phyloP scores from a whole-genome alignment of 2,329 filamentous ascomycete species.

The Neonectria coccinea region DNA sequence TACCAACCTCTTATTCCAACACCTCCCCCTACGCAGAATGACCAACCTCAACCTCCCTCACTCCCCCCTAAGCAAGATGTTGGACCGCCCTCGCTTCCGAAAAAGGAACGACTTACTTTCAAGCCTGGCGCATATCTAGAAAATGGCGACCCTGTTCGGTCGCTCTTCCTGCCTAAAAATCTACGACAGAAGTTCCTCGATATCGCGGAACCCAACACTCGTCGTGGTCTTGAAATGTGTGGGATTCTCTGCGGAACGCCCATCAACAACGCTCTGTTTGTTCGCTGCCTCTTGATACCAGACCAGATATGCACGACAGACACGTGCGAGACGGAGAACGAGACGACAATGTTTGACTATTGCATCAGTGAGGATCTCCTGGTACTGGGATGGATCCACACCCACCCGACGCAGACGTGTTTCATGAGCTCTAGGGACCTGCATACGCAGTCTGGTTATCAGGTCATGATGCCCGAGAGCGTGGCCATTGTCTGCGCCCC shows the following conservation, averaged over 20 bases:
- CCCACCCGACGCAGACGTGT: conserved; percentile 94
- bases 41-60: conserved; percentile 43
- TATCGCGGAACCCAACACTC: conserved; percentile 81
- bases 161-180: conserved; percentile 84
- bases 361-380: conserved; percentile 86
- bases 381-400: conserved; percentile 97
- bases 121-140: conserved; percentile 88
- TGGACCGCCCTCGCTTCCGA: conserved; percentile 47
- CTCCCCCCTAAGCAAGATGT: conserved; percentile 48
- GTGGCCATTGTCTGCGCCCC: conserved; percentile 98
- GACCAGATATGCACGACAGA: conserved; percentile 91
- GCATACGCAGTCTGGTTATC: conserved; percentile 94
- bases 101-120: conserved; percentile 72
- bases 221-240: conserved; percentile 88
- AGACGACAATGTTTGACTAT: conserved; percentile 86
- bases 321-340: conserved; percentile 94
- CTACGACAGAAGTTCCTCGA: conserved; percentile 81
- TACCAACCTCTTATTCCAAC: conserved; percentile 40
- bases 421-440: conserved; percentile 97
- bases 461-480: conserved; percentile 95
- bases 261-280: conserved; percentile 93
- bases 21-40: conserved; percentile 19
- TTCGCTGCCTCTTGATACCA: conserved; percentile 88
- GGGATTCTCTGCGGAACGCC: conserved; percentile 92
- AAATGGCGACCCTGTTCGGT: conserved; percentile 86